Conservation (phyloP, 2,329 filamentous ascomycete genomes). For the Penicillium janthinellum region DNA sequence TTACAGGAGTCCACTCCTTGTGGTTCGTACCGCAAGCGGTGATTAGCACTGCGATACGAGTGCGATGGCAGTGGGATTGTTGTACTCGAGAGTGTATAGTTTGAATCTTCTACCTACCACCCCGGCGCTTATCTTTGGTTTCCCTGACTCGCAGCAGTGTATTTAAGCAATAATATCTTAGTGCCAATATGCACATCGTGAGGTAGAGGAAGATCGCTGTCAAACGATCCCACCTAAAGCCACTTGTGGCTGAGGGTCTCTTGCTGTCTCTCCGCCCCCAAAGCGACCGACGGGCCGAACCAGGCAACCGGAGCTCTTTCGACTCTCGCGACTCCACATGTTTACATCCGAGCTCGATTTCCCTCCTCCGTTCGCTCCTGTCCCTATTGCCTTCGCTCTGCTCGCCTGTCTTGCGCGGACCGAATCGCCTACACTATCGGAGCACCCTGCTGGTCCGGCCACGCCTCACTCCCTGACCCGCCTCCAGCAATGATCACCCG, state of each 20-base stretch:
- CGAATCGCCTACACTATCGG: neutral
- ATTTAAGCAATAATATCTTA: no score
- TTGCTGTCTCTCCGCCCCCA: neutral
- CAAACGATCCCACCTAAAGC: neutral
- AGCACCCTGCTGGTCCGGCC: conserved; percentile 12
- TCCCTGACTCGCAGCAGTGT: no score
- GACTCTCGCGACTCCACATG: conserved; percentile 12
- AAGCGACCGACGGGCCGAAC: conserved; percentile 10
- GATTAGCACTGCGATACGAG: neutral
- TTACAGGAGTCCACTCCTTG: neutral
- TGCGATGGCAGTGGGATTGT: neutral
- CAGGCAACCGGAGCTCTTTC: conserved; percentile 9
- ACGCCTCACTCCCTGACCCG: conserved; percentile 11
- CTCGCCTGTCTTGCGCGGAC: neutral
- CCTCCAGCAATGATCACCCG: conserved; percentile 56
- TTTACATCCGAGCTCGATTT: conserved; percentile 18
- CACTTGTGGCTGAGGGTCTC: conserved; percentile 11
- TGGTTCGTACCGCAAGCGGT: neutral
- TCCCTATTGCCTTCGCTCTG: neutral
- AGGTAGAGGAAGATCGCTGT: neutral
- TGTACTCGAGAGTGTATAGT: neutral
- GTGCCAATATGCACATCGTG: neutral
- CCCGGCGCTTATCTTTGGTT: no score
- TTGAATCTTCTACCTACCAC: neutral
- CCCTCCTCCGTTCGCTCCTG: conserved; percentile 3